These are phyloP conservation scores for Picea sitchensis DNA, from an alignment of 75 land plant species.

Conservation along the genomic window DNA sequence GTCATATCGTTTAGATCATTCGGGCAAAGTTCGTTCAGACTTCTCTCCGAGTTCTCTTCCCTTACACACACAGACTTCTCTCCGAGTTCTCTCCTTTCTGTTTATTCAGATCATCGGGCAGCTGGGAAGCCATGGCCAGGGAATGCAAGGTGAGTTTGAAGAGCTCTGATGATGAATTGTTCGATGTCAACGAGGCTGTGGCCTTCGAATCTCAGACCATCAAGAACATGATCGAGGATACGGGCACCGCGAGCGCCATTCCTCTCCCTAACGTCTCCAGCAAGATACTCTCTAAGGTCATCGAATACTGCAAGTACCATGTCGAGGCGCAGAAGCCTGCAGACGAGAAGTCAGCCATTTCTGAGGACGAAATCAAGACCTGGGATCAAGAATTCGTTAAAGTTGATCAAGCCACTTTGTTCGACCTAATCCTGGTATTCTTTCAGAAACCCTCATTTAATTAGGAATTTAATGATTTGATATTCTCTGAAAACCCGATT, in stretches of 20 bases:
- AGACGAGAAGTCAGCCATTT: conserved; percentile 19
- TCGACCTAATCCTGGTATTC: conserved; percentile 60
- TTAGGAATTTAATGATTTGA: too few species aligned
- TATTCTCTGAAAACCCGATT: too few species aligned
- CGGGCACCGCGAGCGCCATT: conserved; percentile 17
- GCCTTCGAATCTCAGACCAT: conserved; percentile 34
- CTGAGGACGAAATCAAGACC: conserved; percentile 50
- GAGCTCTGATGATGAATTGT: conserved; percentile 32
- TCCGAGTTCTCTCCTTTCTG: too few species aligned
- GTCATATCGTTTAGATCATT: too few species aligned
- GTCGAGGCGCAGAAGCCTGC: conserved; percentile 20
- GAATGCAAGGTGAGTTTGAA: conserved; percentile 19
- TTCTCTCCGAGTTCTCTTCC: too few species aligned
- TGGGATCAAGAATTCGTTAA: conserved; percentile 64
- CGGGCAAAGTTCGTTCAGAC: too few species aligned
- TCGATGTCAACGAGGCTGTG: conserved; percentile 37
- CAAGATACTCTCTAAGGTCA: conserved; percentile 31
- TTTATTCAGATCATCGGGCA: too few species aligned
- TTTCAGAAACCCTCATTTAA: too few species aligned
- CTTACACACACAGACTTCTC: too few species aligned
- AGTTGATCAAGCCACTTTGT: conserved; percentile 67
- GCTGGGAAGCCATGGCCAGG: neutral
- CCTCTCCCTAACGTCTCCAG: conserved; percentile 33
- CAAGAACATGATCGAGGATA: conserved; percentile 40
- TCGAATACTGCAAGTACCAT: conserved; percentile 38